Conservation (phyloP, 441 rosid species). For the Gossypium laxum region DNA sequence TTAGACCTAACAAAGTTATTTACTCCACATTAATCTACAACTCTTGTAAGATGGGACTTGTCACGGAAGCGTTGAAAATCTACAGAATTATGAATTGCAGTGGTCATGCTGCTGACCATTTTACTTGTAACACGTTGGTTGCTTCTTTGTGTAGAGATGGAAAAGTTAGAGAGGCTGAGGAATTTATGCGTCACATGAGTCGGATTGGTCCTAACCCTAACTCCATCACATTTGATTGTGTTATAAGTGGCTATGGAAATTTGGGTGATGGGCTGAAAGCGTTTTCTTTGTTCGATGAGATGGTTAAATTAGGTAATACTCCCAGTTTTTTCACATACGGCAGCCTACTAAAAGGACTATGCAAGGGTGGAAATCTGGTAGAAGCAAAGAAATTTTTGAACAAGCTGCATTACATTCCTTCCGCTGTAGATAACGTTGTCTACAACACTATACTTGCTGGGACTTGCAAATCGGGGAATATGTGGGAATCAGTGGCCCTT, state of each 20-base stretch:
- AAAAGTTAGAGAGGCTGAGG: conserved; percentile 54
- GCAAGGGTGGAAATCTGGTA: conserved; percentile 51
- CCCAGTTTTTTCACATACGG: conserved; percentile 61
- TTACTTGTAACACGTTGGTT: conserved; percentile 46
- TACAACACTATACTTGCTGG: conserved; percentile 63
- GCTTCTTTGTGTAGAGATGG: conserved; percentile 61
- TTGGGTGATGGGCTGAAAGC: conserved; percentile 49
- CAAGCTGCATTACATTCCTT: conserved; percentile 41
- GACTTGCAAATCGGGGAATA: conserved; percentile 45
- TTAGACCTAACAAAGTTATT: conserved; percentile 46
- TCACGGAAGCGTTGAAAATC: conserved; percentile 49
- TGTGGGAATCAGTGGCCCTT: conserved; percentile 51
- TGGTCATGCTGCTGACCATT: conserved; percentile 38
- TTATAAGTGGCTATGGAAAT: conserved; percentile 54
- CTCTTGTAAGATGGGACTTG: conserved; percentile 41
- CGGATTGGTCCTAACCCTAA: conserved; percentile 36
- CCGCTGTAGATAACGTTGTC: conserved; percentile 47
- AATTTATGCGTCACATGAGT: conserved; percentile 47
- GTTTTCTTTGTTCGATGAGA: conserved; percentile 63
- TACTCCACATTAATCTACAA: conserved; percentile 51
- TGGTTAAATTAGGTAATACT: conserved; percentile 48
- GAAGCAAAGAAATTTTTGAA: conserved; percentile 54
- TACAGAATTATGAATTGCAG: conserved; percentile 44
- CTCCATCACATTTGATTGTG: conserved; percentile 50
- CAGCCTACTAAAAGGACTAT: conserved; percentile 70